phyloP scores from a whole-genome alignment of 106 monocot species.

The Acorus gramineus region DNA sequence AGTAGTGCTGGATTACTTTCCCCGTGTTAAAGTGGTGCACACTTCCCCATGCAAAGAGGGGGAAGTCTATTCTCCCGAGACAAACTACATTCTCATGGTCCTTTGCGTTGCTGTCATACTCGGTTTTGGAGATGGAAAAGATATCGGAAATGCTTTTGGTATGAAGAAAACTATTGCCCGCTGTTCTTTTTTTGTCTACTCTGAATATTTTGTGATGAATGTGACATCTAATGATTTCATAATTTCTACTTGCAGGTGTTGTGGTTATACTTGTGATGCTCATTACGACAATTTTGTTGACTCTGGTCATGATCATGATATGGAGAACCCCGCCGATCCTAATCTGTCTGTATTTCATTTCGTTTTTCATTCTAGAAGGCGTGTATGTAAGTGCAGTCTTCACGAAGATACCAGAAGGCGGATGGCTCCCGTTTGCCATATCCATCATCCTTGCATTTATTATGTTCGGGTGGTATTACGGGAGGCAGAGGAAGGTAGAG shows the following conservation, averaged over 20 bases:
- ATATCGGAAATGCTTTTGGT: conserved; percentile 82
- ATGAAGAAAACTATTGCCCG: neutral
- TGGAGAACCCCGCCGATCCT: conserved; percentile 44
- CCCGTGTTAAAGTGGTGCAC: conserved; percentile 70
- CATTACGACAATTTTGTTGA: conserved; percentile 67
- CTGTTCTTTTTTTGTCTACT: neutral
- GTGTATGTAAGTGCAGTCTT: conserved; percentile 50
- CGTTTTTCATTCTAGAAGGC: conserved; percentile 53
- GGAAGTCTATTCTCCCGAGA: conserved; percentile 78
- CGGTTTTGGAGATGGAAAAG: conserved; percentile 59
- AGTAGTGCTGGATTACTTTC: conserved; percentile 61
- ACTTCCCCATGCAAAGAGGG: conserved; percentile 64
- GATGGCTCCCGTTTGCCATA: conserved; percentile 69
- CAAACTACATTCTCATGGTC: conserved; percentile 72
- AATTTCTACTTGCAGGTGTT: conserved; percentile 37
- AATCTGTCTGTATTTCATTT: conserved; percentile 30
- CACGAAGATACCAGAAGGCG: conserved; percentile 57
- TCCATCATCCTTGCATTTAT: conserved; percentile 54
- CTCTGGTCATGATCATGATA: conserved; percentile 68
- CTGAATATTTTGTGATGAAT: neutral
- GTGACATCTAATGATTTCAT: neutral
- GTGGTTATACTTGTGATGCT: conserved; percentile 87
- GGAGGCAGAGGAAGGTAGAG: conserved; percentile 43
- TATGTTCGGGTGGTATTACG: conserved; percentile 75
- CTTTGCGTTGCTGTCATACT: conserved; percentile 52